Evolutionary conservation across 345 rosid species (phyloP).

Genomic region (Populus alba): DNA sequence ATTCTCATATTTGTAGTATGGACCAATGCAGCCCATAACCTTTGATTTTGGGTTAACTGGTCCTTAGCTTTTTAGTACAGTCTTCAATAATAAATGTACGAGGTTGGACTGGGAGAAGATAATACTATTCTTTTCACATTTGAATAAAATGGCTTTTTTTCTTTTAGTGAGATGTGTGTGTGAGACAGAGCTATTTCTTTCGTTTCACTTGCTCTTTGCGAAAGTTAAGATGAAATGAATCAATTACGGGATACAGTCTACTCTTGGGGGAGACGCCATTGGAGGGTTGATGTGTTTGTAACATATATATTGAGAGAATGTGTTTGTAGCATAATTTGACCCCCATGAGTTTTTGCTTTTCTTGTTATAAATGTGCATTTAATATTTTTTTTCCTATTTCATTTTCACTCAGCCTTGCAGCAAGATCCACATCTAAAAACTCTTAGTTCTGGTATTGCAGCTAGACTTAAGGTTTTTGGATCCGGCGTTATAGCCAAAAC

Average conservation of each 20-base stretch:
- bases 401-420: fast-evolving
- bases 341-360: no score
- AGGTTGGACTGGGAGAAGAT: background rate
- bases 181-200: background rate
- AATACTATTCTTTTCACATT: background rate
- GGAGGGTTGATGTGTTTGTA: background rate
- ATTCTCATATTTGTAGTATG: background rate
- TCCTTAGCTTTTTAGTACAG: background rate
- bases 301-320: no score
- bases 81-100: background rate
- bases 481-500: fast-evolving
- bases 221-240: background rate
- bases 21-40: slow-evolving; percentile 31
- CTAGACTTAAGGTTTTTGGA: fast-evolving
- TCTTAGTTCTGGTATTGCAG: no score
- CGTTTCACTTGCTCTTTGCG: background rate
- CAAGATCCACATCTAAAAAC: fast-evolving
- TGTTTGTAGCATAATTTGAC: background rate
- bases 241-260: no score
- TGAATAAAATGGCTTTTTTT: background rate
- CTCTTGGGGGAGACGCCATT: background rate
- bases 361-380: no score
- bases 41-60: slow-evolving; percentile 37
- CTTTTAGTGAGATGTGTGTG: background rate
- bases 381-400: no score